These are phyloP conservation scores for Tilletia walkeri DNA, from an alignment of 1,284 basidiomycete species.

Conservation along the genomic window DNA sequence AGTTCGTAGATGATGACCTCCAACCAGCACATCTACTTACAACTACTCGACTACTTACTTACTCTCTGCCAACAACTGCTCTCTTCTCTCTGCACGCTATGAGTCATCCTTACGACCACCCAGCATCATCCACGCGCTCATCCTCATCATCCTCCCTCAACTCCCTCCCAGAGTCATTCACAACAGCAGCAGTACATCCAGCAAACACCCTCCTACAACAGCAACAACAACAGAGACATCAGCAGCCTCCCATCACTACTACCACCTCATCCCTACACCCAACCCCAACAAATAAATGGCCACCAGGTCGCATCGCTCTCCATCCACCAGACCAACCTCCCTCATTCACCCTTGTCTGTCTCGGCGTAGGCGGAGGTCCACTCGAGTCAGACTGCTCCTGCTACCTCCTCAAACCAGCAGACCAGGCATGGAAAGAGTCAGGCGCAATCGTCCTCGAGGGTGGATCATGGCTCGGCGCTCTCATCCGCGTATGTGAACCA, in stretches of 20 bases:
- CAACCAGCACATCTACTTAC: no score
- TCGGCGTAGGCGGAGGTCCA: constrained; percentile 58
- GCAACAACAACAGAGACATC: not conserved
- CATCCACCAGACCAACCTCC: constrained; percentile 29
- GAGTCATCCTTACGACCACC: no score
- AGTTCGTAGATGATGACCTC: no score
- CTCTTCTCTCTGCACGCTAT: no score
- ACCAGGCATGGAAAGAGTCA: constrained; percentile 50
- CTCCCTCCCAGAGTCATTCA: constrained; percentile 11
- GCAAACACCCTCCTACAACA: not conserved
- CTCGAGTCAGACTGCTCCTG: constrained; percentile 56
- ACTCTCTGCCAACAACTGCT: no score
- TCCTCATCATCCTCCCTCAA: not conserved
- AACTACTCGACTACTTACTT: no score
- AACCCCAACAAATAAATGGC: constrained; percentile 15
- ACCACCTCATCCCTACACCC: not conserved
- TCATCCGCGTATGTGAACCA: constrained; percentile 42
- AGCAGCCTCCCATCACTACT: not conserved
- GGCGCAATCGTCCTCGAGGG: constrained; percentile 30
- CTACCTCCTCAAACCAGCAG: constrained; percentile 56
- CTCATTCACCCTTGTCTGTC: constrained; percentile 49
- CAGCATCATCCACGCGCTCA: constrained; percentile 5
- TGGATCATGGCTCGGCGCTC: constrained; percentile 49
- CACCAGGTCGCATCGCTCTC: constrained; percentile 1
- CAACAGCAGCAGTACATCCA: constrained; percentile 4